Evolutionary conservation across 2,329 filamentous ascomycete genomes (phyloP).

Genomic region (Cytospora schulzeri): DNA sequence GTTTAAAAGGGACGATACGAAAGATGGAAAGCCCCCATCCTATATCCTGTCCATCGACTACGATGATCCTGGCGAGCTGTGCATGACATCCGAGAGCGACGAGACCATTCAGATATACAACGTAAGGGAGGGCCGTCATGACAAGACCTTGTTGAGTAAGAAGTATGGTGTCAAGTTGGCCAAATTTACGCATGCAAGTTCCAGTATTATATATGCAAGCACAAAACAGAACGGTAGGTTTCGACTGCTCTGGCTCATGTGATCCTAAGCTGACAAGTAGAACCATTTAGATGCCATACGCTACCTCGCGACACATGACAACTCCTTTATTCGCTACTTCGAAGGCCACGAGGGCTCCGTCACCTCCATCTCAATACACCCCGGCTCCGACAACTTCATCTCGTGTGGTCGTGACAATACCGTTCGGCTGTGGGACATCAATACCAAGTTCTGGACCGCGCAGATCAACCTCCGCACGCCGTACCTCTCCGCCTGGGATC

Average conservation of each 20-base stretch:
- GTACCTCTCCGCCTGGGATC: constrained; percentile 86
- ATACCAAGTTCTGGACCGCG: constrained; percentile 77
- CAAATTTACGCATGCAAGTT: constrained; percentile 88
- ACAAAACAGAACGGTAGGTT: constrained; percentile 84
- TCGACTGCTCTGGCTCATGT: neutral
- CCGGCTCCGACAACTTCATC: constrained; percentile 86
- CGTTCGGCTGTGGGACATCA: constrained; percentile 85
- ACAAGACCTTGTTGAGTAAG: constrained; percentile 88
- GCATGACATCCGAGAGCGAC: constrained; percentile 89
- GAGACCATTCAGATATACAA: constrained; percentile 96
- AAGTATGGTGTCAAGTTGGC: constrained; percentile 96
- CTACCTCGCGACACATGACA: constrained; percentile 91
- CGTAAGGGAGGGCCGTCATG: constrained; percentile 83
- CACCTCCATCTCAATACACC: constrained; percentile 81
- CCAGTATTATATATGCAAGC: constrained; percentile 91
- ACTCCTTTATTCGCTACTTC: constrained; percentile 95
- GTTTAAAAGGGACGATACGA: constrained; percentile 60
- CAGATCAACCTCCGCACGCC: constrained; percentile 79
- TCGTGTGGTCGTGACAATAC: constrained; percentile 91
- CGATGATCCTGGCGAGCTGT: constrained; percentile 89
- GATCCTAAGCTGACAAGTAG: neutral
- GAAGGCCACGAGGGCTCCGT: constrained; percentile 85
- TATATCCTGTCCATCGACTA: constrained; percentile 91
- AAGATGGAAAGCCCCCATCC: constrained; percentile 55
- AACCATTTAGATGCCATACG: constrained; percentile 68